Base-by-base conservation (phyloP, 768 basidiomycete species). In the Cubamyces sp. region DNA sequence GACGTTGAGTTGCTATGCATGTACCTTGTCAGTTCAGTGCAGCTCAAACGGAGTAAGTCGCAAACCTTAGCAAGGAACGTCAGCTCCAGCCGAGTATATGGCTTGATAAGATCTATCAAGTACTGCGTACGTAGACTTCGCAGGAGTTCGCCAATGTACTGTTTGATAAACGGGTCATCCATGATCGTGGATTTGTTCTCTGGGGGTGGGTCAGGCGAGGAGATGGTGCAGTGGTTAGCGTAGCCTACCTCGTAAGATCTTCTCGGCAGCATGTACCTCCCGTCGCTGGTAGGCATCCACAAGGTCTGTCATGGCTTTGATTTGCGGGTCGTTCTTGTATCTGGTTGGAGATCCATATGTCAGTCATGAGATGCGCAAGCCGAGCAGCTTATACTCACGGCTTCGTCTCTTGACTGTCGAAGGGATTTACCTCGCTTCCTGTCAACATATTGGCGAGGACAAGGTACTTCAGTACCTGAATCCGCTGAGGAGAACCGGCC, bases 321-420 rank as follows among this genome's bases (percentile, higher is more conserved):
- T 98, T 74, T 99, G 91, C 11, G 94, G 87, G 70, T 98, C 93
- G 55, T 85, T 92, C 80, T 98, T 98, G 76, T 97, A 96, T 60
- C 93, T 94, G n/a, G 54, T 8, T 11, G 3, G 28, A 9, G 11
- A 34, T 5, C 4, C 9, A 9, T 11, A 23, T 9, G 26, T 49
- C 26, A 46, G 28, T 9, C 34, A 34, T 19, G 12, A 16, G 45
- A 39, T 43, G 3, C 12, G 18, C 6, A 28, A 40, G 46, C 21
- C 23, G 19, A 40, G 41, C 19, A 50, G 25, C 30, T n/a, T 28
- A 23, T n/a, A 77, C 84, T 72, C 71, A 98, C 86, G 97, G 97
- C 73, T 99, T 99, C 12, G 97, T 98, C 80, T 99, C 97, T 75
- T 99, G 97, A 72, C 93, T 95, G 77, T 98, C 97, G 71, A 99